These are phyloP conservation scores for Boletales sp. DNA, from an alignment of 768 basidiomycete species.

Conservation along the genomic window DNA sequence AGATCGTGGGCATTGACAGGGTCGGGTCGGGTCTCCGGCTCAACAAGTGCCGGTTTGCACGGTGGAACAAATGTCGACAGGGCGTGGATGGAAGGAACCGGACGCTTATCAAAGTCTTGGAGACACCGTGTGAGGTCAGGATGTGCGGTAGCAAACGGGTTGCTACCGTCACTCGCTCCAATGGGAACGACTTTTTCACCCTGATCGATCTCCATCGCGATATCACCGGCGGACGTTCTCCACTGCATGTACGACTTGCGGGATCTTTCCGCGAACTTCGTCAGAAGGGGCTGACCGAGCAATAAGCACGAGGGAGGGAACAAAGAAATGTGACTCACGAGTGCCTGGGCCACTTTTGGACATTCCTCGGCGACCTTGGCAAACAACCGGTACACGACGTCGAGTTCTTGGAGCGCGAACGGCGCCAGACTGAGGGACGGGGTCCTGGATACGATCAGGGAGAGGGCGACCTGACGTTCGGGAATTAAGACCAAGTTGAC, in stretches of 20 bases:
- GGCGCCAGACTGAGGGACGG: slow-evolving; percentile 56
- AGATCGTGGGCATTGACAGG: slow-evolving; percentile 22
- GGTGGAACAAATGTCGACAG: slow-evolving; percentile 24
- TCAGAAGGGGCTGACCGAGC: slow-evolving; percentile 46
- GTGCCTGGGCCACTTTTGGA: slow-evolving; percentile 55
- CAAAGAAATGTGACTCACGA: slow-evolving; percentile 37
- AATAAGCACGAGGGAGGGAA: slow-evolving; percentile 7
- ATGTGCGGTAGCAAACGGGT: slow-evolving; percentile 23
- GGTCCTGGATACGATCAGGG: slow-evolving; percentile 59
- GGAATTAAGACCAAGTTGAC: background rate
- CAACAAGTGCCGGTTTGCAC: slow-evolving; percentile 9
- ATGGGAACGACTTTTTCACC: slow-evolving; percentile 1
- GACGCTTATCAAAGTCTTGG: slow-evolving; percentile 18
- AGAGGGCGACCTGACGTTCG: slow-evolving; percentile 52
- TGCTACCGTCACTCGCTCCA: background rate
- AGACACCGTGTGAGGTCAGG: slow-evolving; percentile 23
- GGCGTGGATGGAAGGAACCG: slow-evolving; percentile 17
- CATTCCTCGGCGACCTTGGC: slow-evolving; percentile 53
- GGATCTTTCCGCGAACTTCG: slow-evolving; percentile 52
- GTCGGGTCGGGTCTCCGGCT: slow-evolving; percentile 20
- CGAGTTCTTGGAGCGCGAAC: slow-evolving; percentile 59
- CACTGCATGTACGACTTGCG: slow-evolving; percentile 43
- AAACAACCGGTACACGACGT: slow-evolving; percentile 56
- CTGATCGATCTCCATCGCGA: slow-evolving; percentile 28
- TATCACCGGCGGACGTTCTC: slow-evolving; percentile 22